Evolutionary conservation across 108 stramenopile species (phyloP).

Genomic region (Phaeodactylum tricornutum): DNA sequence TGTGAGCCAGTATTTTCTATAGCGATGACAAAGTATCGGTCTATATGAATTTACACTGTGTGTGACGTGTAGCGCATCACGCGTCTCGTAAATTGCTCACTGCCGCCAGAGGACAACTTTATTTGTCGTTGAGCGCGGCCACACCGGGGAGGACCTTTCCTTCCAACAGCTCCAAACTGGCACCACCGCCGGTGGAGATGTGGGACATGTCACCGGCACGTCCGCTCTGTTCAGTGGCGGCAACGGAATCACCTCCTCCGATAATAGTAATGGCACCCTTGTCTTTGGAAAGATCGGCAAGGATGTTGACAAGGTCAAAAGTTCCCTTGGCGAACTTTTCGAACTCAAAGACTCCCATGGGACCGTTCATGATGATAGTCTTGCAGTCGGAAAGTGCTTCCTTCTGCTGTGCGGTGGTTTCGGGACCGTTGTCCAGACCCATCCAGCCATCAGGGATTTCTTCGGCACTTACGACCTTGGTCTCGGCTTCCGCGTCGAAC

Average conservation of each 20-base stretch:
- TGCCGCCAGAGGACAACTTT: too few relatives aligned
- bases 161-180: constrained; percentile 96
- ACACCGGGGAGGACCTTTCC: constrained; percentile 98
- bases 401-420: constrained; percentile 77
- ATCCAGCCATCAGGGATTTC: constrained; percentile 99
- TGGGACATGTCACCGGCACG: constrained; percentile 94
- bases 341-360: constrained; percentile 99
- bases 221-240: constrained; percentile 89
- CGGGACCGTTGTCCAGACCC: constrained; percentile 99
- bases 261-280: constrained; percentile 96
- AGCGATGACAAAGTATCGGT: too few relatives aligned
- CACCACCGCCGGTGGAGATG: constrained; percentile 98
- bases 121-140: constrained; percentile 90
- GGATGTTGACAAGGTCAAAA: constrained; percentile 87
- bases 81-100: too few relatives aligned
- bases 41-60: too few relatives aligned
- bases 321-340: constrained; percentile 93
- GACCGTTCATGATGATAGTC: constrained; percentile 99
- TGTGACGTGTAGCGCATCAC: too few relatives aligned
- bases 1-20: too few relatives aligned
- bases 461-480: constrained; percentile 69
- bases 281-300: constrained; percentile 88
- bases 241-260: constrained; percentile 99
- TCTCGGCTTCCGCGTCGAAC: constrained; percentile 84
- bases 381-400: constrained; percentile 84